These are phyloP conservation scores for Neonectria hederae DNA, from an alignment of 2,329 filamentous ascomycete species.

Conservation along the genomic window DNA sequence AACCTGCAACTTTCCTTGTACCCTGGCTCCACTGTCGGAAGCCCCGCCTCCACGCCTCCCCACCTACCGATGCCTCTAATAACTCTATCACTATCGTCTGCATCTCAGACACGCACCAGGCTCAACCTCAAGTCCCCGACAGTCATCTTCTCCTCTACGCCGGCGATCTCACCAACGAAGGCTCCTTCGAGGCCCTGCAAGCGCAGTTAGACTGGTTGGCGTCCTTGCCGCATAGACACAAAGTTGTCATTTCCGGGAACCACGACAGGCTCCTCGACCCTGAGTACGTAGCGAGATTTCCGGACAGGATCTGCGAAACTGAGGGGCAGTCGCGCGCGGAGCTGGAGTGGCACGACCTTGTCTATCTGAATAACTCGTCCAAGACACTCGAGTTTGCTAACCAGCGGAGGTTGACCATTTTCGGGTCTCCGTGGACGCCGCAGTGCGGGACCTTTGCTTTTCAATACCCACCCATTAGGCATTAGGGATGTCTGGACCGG, in stretches of 20 bases:
- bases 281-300: conserved; percentile 5
- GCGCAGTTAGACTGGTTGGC: conserved; percentile 21
- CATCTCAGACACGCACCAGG: conserved; percentile 25
- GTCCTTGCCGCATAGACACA: conserved; percentile 12
- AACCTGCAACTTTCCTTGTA: conserved; percentile 4
- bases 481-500: conserved; percentile 16
- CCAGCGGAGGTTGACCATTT: conserved; percentile 44
- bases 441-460: conserved; percentile 52
- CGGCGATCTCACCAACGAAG: conserved; percentile 23
- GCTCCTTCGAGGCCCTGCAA: conserved; percentile 22
- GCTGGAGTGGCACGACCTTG: conserved; percentile 46
- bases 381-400: conserved; percentile 39
- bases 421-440: conserved; percentile 48
- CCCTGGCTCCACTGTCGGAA: conserved; percentile 11
- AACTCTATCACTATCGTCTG: conserved; percentile 7
- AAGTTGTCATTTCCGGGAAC: conserved; percentile 23
- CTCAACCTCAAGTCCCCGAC: conserved; percentile 20
- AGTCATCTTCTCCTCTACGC: conserved; percentile 25
- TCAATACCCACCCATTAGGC: conserved; percentile 45
- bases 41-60: neutral
- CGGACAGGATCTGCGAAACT: conserved; percentile 1
- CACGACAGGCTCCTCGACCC: conserved; percentile 24
- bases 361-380: conserved; percentile 46
- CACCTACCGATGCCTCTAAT: neutral
- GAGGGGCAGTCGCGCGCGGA: conserved; percentile 9